Evolutionary conservation across 768 basidiomycete species (phyloP).

Genomic region (Mycena leptocephala): DNA sequence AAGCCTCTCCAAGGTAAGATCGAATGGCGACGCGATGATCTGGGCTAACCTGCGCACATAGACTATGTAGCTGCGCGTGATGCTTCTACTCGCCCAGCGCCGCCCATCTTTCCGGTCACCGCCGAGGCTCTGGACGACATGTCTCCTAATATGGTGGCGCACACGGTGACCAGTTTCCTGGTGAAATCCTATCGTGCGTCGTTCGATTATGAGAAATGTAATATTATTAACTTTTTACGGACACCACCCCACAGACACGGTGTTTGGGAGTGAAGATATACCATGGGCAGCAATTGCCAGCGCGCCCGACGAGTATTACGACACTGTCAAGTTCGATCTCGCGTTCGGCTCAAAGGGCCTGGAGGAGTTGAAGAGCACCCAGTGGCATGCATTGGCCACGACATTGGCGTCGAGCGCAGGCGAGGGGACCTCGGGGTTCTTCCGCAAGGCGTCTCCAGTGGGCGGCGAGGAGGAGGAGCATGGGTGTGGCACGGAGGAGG

Average conservation of each 20-base stretch:
- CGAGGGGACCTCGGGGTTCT: not conserved
- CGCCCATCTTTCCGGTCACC: not conserved
- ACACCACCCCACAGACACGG: constrained; percentile 7
- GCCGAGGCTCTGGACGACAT: constrained; percentile 7
- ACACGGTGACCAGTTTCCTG: not conserved
- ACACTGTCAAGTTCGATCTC: not conserved
- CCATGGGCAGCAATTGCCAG: constrained; percentile 1
- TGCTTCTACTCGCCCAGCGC: not conserved
- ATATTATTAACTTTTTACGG: not conserved
- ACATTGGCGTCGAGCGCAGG: not conserved
- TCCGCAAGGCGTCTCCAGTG: not conserved
- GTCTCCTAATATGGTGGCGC: not conserved
- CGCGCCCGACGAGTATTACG: constrained; percentile 16
- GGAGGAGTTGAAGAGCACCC: not conserved
- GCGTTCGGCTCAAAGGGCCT: not conserved
- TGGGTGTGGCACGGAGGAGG: too few relatives aligned
- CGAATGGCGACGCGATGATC: not conserved
- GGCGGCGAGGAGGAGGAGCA: not conserved
- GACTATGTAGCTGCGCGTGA: not conserved
- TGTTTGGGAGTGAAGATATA: constrained; percentile 6
- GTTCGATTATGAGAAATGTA: not conserved
- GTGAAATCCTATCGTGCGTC: not conserved
- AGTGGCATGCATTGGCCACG: not conserved
- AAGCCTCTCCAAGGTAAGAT: constrained; percentile 10
- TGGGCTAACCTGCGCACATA: not conserved